Conservation (phyloP, 805 yeast genomes). For the Lipomyces mesembrius region DNA sequence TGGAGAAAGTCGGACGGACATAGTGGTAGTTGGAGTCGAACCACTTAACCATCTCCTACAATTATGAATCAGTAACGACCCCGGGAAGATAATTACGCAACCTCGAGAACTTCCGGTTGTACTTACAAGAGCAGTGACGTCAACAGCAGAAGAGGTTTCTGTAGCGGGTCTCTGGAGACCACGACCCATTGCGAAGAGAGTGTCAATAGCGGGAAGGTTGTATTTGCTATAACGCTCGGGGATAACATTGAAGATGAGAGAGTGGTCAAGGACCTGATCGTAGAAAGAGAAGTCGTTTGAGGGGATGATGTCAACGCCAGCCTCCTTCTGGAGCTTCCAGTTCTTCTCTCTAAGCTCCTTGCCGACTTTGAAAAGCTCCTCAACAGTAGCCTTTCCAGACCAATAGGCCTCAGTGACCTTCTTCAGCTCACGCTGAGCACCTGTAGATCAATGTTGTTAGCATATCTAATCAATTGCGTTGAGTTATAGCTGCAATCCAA, state of each 20-base stretch:
- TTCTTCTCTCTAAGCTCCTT: conserved; percentile 92
- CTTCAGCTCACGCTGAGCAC: conserved; percentile 98
- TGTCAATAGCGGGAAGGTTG: conserved; percentile 86
- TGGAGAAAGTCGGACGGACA: conserved; percentile 98
- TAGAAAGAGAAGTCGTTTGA: conserved; percentile 98
- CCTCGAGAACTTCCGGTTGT: not conserved
- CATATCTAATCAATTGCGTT: not conserved
- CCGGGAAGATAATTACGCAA: not conserved
- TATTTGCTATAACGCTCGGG: conserved; percentile 97
- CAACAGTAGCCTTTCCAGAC: conserved; percentile 88
- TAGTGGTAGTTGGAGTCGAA: conserved; percentile 99
- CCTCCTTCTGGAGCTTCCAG: conserved; percentile 97
- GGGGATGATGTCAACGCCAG: conserved; percentile 96
- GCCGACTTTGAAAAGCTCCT: conserved; percentile 88
- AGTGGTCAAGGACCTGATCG: conserved; percentile 94
- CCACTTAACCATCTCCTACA: conserved; percentile 96
- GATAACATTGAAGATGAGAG: conserved; percentile 89
- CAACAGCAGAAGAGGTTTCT: conserved; percentile 84
- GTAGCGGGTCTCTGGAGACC: conserved; percentile 98
- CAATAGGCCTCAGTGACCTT: conserved; percentile 99
- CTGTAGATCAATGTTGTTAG: conserved; percentile 45
- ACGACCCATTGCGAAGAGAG: conserved; percentile 99
- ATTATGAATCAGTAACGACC: not conserved
- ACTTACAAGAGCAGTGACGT: conserved; percentile 83
- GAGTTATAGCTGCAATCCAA: not conserved